These are phyloP conservation scores for Drechmeria coniospora DNA, from an alignment of 2,329 filamentous ascomycete genomes.

Conservation along the genomic window DNA sequence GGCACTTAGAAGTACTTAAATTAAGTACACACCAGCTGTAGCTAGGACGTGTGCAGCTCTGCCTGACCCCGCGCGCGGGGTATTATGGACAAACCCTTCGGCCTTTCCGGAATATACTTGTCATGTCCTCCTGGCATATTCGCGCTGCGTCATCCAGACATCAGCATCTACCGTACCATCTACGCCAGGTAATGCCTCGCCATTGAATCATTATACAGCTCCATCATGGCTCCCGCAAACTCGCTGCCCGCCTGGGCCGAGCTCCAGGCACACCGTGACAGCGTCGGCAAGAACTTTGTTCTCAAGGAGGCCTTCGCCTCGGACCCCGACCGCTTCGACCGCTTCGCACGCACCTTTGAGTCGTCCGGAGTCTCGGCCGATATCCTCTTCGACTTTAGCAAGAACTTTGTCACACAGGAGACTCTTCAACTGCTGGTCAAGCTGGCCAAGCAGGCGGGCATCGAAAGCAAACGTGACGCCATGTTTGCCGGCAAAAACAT, in stretches of 20 bases:
- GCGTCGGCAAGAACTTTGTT: constrained; percentile 74
- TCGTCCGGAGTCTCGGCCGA: constrained; percentile 72
- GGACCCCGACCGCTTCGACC: constrained; percentile 76
- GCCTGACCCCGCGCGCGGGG: no score
- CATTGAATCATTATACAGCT: not conserved
- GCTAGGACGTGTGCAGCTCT: no score
- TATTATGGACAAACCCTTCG: no score
- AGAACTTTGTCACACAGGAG: constrained; percentile 95
- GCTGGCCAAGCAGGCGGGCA: constrained; percentile 76
- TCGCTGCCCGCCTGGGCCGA: constrained; percentile 77
- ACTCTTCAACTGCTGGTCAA: constrained; percentile 75
- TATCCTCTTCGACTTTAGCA: constrained; percentile 96
- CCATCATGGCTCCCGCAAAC: constrained; percentile 64
- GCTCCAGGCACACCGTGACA: constrained; percentile 81
- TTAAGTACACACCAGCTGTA: no score
- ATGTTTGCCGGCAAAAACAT: constrained; percentile 98
- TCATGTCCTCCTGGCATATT: no score
- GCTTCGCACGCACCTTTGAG: constrained; percentile 74
- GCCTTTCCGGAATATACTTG: no score
- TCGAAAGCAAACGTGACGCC: constrained; percentile 87
- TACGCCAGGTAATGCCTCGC: not conserved
- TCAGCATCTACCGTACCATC: not conserved
- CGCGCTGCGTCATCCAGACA: not conserved
- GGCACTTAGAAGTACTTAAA: no score
- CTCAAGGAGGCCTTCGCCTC: constrained; percentile 86